phyloP scores from a whole-genome alignment of 345 rosid genomes.

The Heritiera littoralis region DNA sequence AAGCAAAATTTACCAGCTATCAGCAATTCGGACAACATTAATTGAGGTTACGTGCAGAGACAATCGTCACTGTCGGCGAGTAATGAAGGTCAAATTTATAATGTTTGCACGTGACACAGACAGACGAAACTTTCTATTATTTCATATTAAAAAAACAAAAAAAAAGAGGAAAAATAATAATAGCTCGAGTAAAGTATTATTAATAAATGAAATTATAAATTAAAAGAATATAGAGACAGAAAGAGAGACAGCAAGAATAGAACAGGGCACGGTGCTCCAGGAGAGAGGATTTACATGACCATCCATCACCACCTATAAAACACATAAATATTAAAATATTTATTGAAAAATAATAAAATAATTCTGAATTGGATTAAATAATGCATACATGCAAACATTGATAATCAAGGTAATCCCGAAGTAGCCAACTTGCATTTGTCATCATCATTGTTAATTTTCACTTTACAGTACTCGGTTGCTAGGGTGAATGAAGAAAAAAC shows the following conservation, averaged over 20 bases:
- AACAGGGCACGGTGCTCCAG: slow-evolving; percentile 55
- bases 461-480: too few species aligned
- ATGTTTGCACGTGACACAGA: slow-evolving; percentile 32
- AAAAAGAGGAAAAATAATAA: neutral
- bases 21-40: neutral
- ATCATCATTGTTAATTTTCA: too few species aligned
- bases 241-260: neutral
- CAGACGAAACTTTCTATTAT: neutral
- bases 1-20: neutral
- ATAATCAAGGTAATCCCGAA: too few species aligned
- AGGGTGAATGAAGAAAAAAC: too few species aligned
- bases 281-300: neutral
- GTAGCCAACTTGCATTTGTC: too few species aligned
- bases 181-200: neutral
- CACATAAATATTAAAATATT: neutral
- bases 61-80: slow-evolving; percentile 41
- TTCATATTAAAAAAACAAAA: neutral
- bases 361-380: too few species aligned
- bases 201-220: neutral
- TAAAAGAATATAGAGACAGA: neutral
- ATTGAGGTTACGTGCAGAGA: slow-evolving; percentile 22
- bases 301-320: neutral
- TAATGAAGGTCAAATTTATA: neutral
- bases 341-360: too few species aligned
- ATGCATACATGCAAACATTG: too few species aligned